Evolutionary conservation across 768 basidiomycete species (phyloP).

Genomic region (Tylopilus plumbeoviolaceoides): DNA sequence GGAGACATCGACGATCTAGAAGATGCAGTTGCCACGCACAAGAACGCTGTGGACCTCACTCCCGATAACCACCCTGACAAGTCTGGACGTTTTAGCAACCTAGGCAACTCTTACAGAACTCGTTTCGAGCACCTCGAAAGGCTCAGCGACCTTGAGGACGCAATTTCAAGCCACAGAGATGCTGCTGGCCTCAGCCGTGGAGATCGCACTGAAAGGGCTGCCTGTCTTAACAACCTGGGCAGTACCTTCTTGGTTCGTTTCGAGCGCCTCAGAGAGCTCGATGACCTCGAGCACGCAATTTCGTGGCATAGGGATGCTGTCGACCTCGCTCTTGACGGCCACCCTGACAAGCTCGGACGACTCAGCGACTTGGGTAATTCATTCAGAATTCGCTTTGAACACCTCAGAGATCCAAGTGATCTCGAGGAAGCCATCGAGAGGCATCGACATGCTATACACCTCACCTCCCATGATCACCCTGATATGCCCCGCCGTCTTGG

Average conservation of each 20-base stretch:
- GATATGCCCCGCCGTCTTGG: neutral
- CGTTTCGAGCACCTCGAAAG: neutral
- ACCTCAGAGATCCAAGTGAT: neutral
- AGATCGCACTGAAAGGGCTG: neutral
- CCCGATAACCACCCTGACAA: neutral
- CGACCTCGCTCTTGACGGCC: neutral
- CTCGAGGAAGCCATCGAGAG: neutral
- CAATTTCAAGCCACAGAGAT: neutral
- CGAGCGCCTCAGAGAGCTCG: neutral
- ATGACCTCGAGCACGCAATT: neutral
- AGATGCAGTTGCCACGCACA: neutral
- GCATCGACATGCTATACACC: neutral
- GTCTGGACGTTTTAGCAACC: neutral
- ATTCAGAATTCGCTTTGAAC: neutral
- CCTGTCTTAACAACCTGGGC: neutral
- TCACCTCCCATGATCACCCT: neutral
- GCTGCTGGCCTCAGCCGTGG: neutral
- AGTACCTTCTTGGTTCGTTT: neutral
- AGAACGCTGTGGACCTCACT: neutral
- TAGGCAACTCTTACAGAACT: neutral
- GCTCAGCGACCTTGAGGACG: neutral
- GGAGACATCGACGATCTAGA: neutral
- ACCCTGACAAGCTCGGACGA: neutral
- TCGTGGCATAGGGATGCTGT: neutral
- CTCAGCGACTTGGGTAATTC: neutral